Base-by-base conservation (phyloP, 257 asterid genomes). In the Solanum tacnaense region DNA sequence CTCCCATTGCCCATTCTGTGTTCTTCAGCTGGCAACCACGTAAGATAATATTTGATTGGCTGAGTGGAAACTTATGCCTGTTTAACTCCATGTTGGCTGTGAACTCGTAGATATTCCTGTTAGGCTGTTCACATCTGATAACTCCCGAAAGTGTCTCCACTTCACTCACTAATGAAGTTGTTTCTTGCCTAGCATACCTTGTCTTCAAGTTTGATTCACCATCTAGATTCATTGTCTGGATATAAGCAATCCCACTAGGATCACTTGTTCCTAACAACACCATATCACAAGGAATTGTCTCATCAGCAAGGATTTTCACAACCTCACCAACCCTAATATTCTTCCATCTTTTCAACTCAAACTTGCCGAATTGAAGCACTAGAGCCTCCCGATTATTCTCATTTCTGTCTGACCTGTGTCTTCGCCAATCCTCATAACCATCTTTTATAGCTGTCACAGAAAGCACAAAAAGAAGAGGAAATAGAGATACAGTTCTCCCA, bases 21-120 rank as follows among this genome's bases (percentile, higher is more conserved):
- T 97, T 97, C 96, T 97, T 97, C 86, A 97, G 94, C 91, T 97
- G 99, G 89, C 99, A 97, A 20, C 99, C 99, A 83, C 99, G 99
- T 91, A 97, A 91, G 89, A 97, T 89, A 83, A 97, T 97, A 91
- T 97, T 97, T 52, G 98, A 96, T 91, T 95, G 99, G 93, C 94
- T 95, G 86, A 97, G 95, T 84, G 99, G 92, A 87, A 92, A 88
- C 81, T 92, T 90, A 65, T 93, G 98, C 85, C 95, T 96, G 52
- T 93, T 91, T 86, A 96, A 83, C 93, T 96, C 99, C 98, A 96
- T 92, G 89, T 97, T 94, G 65, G 98, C 99, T 74, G 95, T 94
- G 94, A 97, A 97, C 93, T 96, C 99, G 31, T 97, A 97, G 74
- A 97, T 97, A 93, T 96, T 96, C 91, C 99, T 91, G 92, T 97